These are phyloP conservation scores for Globisporangium spiculum DNA, from an alignment of 352 stramenopile species.

Conservation along the genomic window DNA sequence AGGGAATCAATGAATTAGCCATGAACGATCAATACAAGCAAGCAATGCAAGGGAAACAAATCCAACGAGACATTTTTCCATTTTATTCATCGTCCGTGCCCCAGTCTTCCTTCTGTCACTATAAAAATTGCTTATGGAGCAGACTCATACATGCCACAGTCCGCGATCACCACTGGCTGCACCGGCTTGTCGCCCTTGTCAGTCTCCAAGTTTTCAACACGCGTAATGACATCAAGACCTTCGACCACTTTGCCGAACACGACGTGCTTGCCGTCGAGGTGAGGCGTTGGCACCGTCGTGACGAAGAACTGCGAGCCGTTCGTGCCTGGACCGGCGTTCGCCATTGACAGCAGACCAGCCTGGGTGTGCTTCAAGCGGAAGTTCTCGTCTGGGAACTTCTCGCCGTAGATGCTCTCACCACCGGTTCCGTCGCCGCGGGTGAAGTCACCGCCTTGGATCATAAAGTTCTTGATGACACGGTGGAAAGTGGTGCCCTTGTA, in stretches of 20 bases:
- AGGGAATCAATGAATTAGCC: neutral
- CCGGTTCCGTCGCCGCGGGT: slow-evolving; percentile 94
- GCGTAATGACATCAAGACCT: slow-evolving; percentile 90
- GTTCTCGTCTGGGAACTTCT: slow-evolving; percentile 98
- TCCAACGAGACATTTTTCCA: neutral
- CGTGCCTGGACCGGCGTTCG: slow-evolving; percentile 94
- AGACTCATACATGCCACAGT: slow-evolving; percentile 91
- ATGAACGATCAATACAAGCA: neutral
- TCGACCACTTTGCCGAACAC: slow-evolving; percentile 95
- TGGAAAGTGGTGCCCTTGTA: slow-evolving; percentile 99
- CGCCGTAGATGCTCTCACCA: slow-evolving; percentile 92
- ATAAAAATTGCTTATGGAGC: neutral
- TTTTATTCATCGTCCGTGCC: neutral
- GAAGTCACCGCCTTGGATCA: slow-evolving; percentile 96
- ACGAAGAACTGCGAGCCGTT: slow-evolving; percentile 99
- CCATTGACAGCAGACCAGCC: slow-evolving; percentile 94
- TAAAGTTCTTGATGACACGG: slow-evolving; percentile 96
- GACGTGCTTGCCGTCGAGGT: slow-evolving; percentile 98
- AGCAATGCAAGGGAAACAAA: neutral
- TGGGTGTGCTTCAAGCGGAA: slow-evolving; percentile 97
- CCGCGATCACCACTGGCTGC: slow-evolving; percentile 91
- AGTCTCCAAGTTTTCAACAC: slow-evolving; percentile 89
- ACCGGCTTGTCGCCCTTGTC: slow-evolving; percentile 91
- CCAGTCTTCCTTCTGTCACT: neutral
- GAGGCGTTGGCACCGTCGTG: slow-evolving; percentile 91